Conservation (phyloP, 768 basidiomycete genomes). For the Amanita fuliginea region DNA sequence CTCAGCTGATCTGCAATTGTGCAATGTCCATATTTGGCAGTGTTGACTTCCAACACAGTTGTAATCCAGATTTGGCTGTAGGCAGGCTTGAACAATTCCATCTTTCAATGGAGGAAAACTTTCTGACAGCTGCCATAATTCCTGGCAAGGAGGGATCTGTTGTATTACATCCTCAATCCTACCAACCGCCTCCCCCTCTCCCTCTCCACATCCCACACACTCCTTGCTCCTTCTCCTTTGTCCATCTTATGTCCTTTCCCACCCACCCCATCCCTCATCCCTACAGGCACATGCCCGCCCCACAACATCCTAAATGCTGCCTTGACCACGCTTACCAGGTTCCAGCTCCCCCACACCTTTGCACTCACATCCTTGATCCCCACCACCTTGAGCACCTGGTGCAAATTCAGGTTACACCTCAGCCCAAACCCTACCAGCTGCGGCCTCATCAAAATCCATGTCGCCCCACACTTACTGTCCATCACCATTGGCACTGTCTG, state of each 20-base stretch:
- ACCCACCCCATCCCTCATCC: slow-evolving; percentile 77
- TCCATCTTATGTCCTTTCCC: slow-evolving; percentile 59
- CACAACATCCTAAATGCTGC: slow-evolving; percentile 75
- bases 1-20: no score
- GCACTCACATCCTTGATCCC: slow-evolving; percentile 94
- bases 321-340: slow-evolving; percentile 80
- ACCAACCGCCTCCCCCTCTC: slow-evolving; percentile 74
- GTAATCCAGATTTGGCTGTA: no score
- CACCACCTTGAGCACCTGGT: slow-evolving; percentile 84
- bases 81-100: no score
- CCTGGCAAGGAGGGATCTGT: no score
- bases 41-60: no score
- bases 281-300: slow-evolving; percentile 67
- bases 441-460: slow-evolving; percentile 69
- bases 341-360: slow-evolving; percentile 91
- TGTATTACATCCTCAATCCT: slow-evolving; percentile 42
- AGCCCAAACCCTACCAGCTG: slow-evolving; percentile 82
- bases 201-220: slow-evolving; percentile 64
- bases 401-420: slow-evolving; percentile 26
- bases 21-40: no score
- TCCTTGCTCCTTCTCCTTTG: slow-evolving; percentile 64
- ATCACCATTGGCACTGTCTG: slow-evolving; percentile 92
- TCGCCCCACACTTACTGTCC: slow-evolving; percentile 74
- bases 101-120: no score
- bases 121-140: no score